A percentile compares a stretch with the other conserved stretches of the same genome.
Conservation (phyloP, 495 filamentous ascomycete species). For the Pseudomonodictys pantanalensis region DNA sequence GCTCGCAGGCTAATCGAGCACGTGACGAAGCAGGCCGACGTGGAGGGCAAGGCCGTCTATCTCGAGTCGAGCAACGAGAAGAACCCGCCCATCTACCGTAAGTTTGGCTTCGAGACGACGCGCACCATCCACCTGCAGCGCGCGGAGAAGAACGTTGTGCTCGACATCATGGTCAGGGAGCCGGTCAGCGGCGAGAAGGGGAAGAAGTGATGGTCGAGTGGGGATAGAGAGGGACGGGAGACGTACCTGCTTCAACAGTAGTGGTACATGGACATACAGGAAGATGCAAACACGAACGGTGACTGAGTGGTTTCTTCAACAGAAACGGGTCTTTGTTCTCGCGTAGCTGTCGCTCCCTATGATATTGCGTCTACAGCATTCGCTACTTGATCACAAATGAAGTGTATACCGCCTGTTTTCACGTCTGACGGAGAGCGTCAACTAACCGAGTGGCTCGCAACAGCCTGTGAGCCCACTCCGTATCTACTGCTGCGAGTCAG, state of each 20-base stretch:
- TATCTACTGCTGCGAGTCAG: too few species aligned
- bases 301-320: constrained; percentile 24
- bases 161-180: constrained; percentile 77
- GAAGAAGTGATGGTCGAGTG: background rate
- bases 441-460: too few species aligned
- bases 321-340: too few species aligned
- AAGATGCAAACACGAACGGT: too few species aligned
- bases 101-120: constrained; percentile 63
- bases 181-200: constrained; percentile 38
- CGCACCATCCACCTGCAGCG: constrained; percentile 59
- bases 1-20: constrained; percentile 65
- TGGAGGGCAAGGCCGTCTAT: constrained; percentile 61
- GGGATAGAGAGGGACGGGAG: background rate
- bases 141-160: constrained; percentile 56
- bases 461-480: too few species aligned
- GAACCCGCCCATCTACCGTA: constrained; percentile 67
- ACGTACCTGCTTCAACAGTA: background rate
- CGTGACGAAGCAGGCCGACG: constrained; percentile 63
- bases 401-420: too few species aligned
- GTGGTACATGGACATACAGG: background rate
- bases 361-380: too few species aligned
- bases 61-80: constrained; percentile 67
- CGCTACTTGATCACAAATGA: too few species aligned
- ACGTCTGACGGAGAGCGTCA: too few species aligned
- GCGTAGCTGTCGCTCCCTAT: too few species aligned